Evolutionary conservation across 2,329 filamentous ascomycete species (phyloP).

Genomic region (Coleophoma crateriformis): DNA sequence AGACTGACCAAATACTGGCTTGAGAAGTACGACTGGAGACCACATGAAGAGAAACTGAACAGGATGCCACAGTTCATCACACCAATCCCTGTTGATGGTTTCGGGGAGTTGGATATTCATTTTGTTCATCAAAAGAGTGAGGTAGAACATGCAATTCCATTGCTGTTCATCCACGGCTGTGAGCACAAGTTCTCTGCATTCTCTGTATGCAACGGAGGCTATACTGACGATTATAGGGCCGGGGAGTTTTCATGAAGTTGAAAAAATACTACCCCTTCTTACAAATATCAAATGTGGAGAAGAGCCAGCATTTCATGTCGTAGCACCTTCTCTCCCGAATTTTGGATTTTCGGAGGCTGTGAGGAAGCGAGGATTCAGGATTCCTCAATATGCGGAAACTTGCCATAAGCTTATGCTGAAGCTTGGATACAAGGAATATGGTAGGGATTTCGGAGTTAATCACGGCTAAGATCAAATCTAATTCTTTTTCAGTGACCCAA

Average conservation of each 20-base stretch:
- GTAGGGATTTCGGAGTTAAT: neutral
- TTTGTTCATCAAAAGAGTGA: constrained; percentile 54
- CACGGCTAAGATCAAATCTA: neutral
- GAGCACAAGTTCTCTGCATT: constrained; percentile 46
- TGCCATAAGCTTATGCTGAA: constrained; percentile 63
- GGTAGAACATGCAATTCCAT: constrained; percentile 48
- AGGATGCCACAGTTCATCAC: constrained; percentile 21
- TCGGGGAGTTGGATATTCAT: constrained; percentile 55
- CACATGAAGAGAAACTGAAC: constrained; percentile 15
- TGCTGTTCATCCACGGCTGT: constrained; percentile 66
- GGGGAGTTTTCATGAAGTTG: constrained; percentile 60
- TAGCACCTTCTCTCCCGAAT: constrained; percentile 51
- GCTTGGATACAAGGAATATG: constrained; percentile 58
- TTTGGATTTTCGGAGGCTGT: constrained; percentile 39
- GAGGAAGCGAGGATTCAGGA: constrained; percentile 42
- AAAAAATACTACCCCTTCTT: constrained; percentile 49
- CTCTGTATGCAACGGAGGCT: constrained; percentile 28
- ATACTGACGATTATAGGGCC: constrained; percentile 36
- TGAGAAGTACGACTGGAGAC: constrained; percentile 17
- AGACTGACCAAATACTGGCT: constrained; percentile 13
- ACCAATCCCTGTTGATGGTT: constrained; percentile 47
- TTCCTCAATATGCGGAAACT: constrained; percentile 60
- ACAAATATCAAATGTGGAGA: constrained; percentile 23
- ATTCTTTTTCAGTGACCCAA: constrained; percentile 36
- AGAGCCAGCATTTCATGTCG: constrained; percentile 25